phyloP scores from a whole-genome alignment of 257 asterid species.

The Plantago major region DNA sequence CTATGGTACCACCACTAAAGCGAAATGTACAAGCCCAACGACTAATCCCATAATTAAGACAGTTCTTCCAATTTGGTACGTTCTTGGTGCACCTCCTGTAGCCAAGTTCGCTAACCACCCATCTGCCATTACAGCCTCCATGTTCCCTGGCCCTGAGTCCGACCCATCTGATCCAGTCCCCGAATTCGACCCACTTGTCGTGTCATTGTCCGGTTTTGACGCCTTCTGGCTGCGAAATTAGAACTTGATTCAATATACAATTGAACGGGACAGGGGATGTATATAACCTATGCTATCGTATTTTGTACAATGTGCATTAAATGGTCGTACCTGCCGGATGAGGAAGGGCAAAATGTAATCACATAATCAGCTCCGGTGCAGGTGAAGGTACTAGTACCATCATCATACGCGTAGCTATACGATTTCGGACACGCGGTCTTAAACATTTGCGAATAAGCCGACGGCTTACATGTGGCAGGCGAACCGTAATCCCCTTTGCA shows the following conservation, averaged over 20 bases:
- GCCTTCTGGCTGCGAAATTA: conserved; percentile 35
- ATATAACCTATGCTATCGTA: no score
- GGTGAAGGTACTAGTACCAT: conserved; percentile 66
- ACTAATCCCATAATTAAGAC: conserved; percentile 21
- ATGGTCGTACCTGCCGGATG: conserved; percentile 31
- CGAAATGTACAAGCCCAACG: conserved; percentile 25
- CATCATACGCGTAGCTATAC: conserved; percentile 78
- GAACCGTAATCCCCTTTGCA: conserved; percentile 60
- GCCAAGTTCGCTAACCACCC: conserved; percentile 84
- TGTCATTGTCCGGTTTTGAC: conserved; percentile 30
- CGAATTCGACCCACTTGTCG: conserved; percentile 18
- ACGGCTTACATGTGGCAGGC: conserved; percentile 61
- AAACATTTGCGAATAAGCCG: conserved; percentile 59
- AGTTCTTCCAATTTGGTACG: conserved; percentile 12
- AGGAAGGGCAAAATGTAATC: conserved; percentile 61
- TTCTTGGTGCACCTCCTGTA: conserved; percentile 40
- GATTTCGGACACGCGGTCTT: conserved; percentile 69
- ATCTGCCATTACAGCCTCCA: conserved; percentile 50
- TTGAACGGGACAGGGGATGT: no score
- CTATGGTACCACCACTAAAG: conserved; percentile 18
- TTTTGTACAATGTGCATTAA: background rate
- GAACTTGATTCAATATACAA: background rate
- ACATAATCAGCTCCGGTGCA: conserved; percentile 58
- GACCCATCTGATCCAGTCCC: conserved; percentile 28
- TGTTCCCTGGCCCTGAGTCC: conserved; percentile 29